Base-by-base conservation (phyloP, 2,329 filamentous ascomycete genomes). In the Beauveria asiatica region DNA sequence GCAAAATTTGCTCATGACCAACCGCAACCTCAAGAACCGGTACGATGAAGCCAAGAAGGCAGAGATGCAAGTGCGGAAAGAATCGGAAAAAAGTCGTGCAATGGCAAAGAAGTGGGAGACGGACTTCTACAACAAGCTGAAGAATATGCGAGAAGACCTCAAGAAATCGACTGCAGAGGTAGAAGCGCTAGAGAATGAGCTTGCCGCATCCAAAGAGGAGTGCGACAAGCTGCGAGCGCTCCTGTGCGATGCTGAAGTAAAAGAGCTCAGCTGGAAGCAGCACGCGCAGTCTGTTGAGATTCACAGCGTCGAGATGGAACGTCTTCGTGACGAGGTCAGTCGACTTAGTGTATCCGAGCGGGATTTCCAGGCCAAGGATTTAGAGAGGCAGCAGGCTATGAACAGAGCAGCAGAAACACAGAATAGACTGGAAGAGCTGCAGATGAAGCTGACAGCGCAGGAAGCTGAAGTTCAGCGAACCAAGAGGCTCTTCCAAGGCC, bases 101-200 rank as follows among this genome's bases (percentile, higher is more conserved):
- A 81, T 92, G 65, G 82, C 87, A 1, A 90, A 90, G 74, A 92
- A 90, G 69, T 89, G 88, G 82, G 90, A 93, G 68, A 82, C 80
- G 2, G 86, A 90, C 65, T 77, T 92, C 37, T 83, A 82, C 53
- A 78, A 78, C 57, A 90, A 89, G 71, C 75, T 92, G 48, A 82
- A 83, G 63, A 75, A 76, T 3, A 78, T 90, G 45, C 82, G 85
- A 54, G 88, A 91, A 61, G 87, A 90, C 62, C 84, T 86, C 63
- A 89, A 86, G 72, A 80, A 78, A 63, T 87, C 83, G 78, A 80
- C 78, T 27, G 72, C 72, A 0, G 84, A 88, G 63, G 78, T 83
- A 48, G 80, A 83, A 27, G 71, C 74, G 8, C 71, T 90, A 6
- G 79, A 79, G 41, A 77, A 77, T 17, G 84, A 88, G 61, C 73